Base-by-base conservation (phyloP, 768 basidiomycete species). In the Coprinopsis sp. region DNA sequence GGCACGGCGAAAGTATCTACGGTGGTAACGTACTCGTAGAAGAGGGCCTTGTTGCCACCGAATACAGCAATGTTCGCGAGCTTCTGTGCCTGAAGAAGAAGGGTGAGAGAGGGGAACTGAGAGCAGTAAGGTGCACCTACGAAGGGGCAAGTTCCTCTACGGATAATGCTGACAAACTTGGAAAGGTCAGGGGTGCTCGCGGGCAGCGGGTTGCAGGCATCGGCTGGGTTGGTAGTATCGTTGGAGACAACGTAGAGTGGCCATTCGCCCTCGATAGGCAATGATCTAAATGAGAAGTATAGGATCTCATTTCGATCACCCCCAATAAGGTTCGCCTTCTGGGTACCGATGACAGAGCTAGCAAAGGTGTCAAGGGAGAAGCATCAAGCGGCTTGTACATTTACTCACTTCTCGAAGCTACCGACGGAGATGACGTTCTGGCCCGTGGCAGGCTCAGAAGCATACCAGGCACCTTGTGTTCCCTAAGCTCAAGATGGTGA, bases 201-300 rank as follows among this genome's bases (percentile, higher is more conserved):
- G 3, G 82, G 76, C 0, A 83, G 66, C 2, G 78, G 67, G 40
- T 71, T 58, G 63, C 85, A 89, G 0, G 79, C 82, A 52, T 83
- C 81, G 54, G 78, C 70, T 1, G 62, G 63, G 25, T 77, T 64
- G 4, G 74, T 73, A 2, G 74, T 71, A 52, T 81, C 70, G 14
- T 68, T 78, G 10, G 79, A 81, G 4, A 75, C 76, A 14, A 78
- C 79, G 47, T 74, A 84, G 42, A 84, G 72, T 0, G 79, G 72
- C 3, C 77, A 63, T 14, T 72, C 62, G 1, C 69, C 74, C 2
- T 62, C 65, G 27, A 78, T 59, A 0, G 70, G 59, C 42, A 82
- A 62, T 13, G 81, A 76, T 50, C 70, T 62, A n/a, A 70, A 68
- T 27, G 66, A 57, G 62, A 74, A 80, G 60, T 87, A 85, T 8